Evolutionary conservation across 108 stramenopile species (phyloP), one percentile per base, ranked within the genome.

Genomic region (Fragilaria crotonensis): DNA sequence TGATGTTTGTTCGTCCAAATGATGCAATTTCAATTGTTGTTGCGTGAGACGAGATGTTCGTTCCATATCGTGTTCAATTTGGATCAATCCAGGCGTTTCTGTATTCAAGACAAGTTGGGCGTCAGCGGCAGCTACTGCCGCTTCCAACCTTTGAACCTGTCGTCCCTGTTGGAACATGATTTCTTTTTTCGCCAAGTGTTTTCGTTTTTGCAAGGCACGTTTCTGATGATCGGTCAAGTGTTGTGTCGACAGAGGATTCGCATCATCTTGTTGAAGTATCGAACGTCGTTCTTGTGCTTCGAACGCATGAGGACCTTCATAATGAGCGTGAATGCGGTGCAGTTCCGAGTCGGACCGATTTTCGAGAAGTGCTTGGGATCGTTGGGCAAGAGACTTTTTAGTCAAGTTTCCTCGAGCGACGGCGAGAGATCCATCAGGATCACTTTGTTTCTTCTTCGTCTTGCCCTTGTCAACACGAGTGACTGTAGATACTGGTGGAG

Each of bases 11-110:
- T 83, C 81, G 47, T 85, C 74, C 25, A 89, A 57, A 45, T 69
- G 64, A 23, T 64, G 29, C 4, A 67, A 66, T 53, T 84, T 88
- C 59, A 94, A 62, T 53, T 72, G 51, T 3, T 59, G 56, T 45
- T 90, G 88, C 3, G 77, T 69, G 60, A 94, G 52, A 25, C 75
- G 64, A 9, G 79, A 52, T 22, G 88, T 90, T 17, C 65, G 57
- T 66, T 94, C 92, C 85, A 94, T 86, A 32, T 88, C 86, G 36
- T 64, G 60, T 58, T 94, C 88, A 0, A 73, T 54, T 57, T 90
- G 83, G 29, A 94, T 30, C 48, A 81, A 71, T 25, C 92, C 92
- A 17, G 74, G 45, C n/a, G 55, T 30, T 52, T 82, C 60, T 18
- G 86, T 81, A 30, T 84, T 68, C 29, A 94, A 55, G 58, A 94